Conservation (phyloP, 2,329 filamentous ascomycete species). For the Magnaporthiopsis poae region DNA sequence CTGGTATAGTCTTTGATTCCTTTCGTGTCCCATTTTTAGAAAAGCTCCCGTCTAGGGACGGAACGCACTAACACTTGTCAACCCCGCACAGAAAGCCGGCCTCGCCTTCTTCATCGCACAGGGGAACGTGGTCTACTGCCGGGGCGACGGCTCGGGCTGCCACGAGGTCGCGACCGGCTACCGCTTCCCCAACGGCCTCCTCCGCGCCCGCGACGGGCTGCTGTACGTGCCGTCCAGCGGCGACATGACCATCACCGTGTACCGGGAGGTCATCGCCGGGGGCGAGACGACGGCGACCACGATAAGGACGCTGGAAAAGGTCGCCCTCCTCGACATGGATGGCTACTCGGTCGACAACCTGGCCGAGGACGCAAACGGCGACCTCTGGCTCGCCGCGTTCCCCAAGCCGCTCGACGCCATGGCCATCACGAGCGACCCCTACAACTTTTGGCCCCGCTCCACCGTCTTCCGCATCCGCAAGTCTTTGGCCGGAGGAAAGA, state of each 20-base stretch:
- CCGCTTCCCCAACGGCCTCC: constrained; percentile 24
- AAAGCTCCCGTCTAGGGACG: too few species aligned
- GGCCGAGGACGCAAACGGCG: constrained; percentile 17
- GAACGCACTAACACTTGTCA: not conserved
- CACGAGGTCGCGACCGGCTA: constrained; percentile 15
- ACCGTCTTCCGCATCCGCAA: constrained; percentile 17
- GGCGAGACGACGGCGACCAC: not conserved
- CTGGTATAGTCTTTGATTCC: constrained; percentile 12
- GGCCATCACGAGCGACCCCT: constrained; percentile 14
- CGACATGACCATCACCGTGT: constrained; percentile 15
- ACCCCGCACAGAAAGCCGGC: constrained; percentile 10
- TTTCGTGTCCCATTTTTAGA: too few species aligned
- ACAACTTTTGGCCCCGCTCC: constrained; percentile 11
- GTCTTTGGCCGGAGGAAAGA: not conserved
- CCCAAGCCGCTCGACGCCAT: constrained; percentile 13
- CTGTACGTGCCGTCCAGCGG: constrained; percentile 24
- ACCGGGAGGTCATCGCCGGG: constrained; percentile 6
- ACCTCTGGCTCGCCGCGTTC: constrained; percentile 19
- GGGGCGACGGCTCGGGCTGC: constrained; percentile 13
- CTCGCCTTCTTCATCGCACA: constrained; percentile 17
- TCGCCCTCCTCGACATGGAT: constrained; percentile 11
- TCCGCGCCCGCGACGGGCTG: constrained; percentile 15
- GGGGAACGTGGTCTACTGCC: constrained; percentile 22
- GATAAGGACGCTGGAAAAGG: constrained; percentile 1
- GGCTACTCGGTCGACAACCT: constrained; percentile 20